These are phyloP conservation scores for Zymoseptoria tritici DNA, from an alignment of 2,329 filamentous ascomycete genomes.

Conservation along the genomic window DNA sequence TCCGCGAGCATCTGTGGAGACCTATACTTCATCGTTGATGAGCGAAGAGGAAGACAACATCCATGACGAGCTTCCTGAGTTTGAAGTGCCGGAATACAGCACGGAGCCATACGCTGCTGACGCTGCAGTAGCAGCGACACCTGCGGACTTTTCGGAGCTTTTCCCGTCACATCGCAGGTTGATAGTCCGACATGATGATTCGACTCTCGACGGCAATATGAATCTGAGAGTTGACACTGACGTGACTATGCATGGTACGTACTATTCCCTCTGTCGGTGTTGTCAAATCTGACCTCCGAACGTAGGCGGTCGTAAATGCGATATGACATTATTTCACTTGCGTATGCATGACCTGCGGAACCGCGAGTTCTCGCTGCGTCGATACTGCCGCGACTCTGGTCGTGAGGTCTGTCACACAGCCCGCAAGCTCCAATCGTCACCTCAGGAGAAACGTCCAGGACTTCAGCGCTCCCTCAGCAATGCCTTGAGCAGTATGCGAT, in stretches of 20 bases:
- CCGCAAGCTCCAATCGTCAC: conserved; percentile 57
- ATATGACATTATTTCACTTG: conserved; percentile 80
- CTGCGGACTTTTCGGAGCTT: conserved; percentile 71
- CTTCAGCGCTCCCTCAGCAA: conserved; percentile 54
- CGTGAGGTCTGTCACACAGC: conserved; percentile 84
- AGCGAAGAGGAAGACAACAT: conserved; percentile 50
- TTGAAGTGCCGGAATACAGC: conserved; percentile 53
- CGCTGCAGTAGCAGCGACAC: conserved; percentile 57
- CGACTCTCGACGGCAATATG: conserved; percentile 89
- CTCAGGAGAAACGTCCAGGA: conserved; percentile 40
- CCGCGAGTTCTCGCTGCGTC: conserved; percentile 80
- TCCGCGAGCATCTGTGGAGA: conserved; percentile 61
- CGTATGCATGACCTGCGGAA: conserved; percentile 86
- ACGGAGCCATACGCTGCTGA: conserved; percentile 50
- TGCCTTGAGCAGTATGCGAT: conserved; percentile 48
- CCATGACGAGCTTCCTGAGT: conserved; percentile 34
- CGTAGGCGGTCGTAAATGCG: conserved; percentile 41
- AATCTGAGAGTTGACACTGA: conserved; percentile 84
- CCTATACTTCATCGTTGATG: conserved; percentile 66
- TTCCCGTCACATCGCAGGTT: conserved; percentile 81
- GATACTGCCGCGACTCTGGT: conserved; percentile 88
- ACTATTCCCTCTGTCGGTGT: neutral
- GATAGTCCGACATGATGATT: conserved; percentile 81
- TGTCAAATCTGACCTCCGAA: neutral
- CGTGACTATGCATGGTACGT: conserved; percentile 44